phyloP scores from a whole-genome alignment of 139 green algal genomes.

The Chlamydomonas urium region DNA sequence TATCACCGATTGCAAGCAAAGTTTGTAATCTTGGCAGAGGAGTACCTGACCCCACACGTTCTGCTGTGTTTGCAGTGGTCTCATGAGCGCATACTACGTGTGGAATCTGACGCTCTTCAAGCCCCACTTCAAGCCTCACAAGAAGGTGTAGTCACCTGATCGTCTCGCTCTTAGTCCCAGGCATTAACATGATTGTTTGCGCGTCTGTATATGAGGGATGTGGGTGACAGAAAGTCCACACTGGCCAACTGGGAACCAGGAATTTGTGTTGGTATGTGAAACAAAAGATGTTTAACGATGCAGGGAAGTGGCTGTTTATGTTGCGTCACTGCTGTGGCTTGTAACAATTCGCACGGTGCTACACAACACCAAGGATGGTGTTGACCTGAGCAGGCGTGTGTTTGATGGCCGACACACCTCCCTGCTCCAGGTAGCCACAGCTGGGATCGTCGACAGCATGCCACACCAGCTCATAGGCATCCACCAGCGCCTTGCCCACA shows the following conservation, averaged over 20 bases:
- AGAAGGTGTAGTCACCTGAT: too few relatives aligned
- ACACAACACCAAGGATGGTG: conserved; percentile 74
- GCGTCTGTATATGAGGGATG: too few relatives aligned
- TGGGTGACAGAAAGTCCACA: too few relatives aligned
- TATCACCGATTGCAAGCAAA: neutral
- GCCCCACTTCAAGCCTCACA: neutral
- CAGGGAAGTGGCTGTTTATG: too few relatives aligned
- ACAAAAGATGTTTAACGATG: too few relatives aligned
- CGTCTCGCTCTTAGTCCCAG: too few relatives aligned
- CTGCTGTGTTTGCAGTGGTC: neutral
- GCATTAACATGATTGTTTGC: too few relatives aligned
- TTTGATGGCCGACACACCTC: conserved; percentile 36
- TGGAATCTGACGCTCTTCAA: conserved; percentile 4
- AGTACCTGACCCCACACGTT: neutral
- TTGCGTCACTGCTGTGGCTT: too few relatives aligned
- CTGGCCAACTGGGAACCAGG: too few relatives aligned
- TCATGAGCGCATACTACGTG: neutral
- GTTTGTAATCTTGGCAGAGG: neutral
- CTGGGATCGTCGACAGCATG: conserved; percentile 45
- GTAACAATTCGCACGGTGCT: too few relatives aligned
- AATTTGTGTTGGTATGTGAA: too few relatives aligned
- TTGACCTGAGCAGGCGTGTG: conserved; percentile 71
- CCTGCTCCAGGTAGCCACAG: conserved; percentile 53
- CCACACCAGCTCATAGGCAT: conserved; percentile 64
- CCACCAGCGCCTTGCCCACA: conserved; percentile 46